Evolutionary conservation across 2,329 filamentous ascomycete genomes (phyloP).

Genomic region (Alternaria hordeiaustralica): DNA sequence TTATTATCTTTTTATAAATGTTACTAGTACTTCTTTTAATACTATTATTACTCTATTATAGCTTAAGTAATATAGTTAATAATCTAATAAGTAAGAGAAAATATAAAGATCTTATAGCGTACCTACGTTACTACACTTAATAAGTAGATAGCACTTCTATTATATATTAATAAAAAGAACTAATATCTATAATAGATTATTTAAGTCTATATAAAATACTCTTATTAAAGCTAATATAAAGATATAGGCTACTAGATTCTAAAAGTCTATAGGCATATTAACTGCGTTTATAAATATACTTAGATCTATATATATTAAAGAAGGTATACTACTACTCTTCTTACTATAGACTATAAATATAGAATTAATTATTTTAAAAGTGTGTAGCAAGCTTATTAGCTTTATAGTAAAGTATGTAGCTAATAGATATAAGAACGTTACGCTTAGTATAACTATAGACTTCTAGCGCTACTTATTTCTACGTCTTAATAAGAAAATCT

Average conservation of each 20-base stretch:
- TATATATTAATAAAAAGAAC: background rate
- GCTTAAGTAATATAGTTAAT: too few relatives aligned
- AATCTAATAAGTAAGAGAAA: too few relatives aligned
- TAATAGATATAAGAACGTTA: background rate
- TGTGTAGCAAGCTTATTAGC: background rate
- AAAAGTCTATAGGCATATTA: background rate
- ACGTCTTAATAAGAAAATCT: background rate
- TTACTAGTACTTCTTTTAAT: too few relatives aligned
- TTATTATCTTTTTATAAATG: too few relatives aligned
- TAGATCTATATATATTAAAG: background rate
- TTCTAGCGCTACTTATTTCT: conserved; percentile 5
- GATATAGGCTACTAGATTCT: background rate
- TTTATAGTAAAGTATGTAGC: background rate
- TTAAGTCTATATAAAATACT: background rate
- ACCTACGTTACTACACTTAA: background rate
- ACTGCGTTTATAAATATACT: background rate
- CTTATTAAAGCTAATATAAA: background rate
- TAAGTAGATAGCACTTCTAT: too few relatives aligned
- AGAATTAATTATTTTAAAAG: background rate
- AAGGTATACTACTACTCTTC: background rate
- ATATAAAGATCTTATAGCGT: too few relatives aligned
- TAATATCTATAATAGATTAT: background rate
- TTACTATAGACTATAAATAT: background rate
- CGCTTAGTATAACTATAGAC: conserved; percentile 3
- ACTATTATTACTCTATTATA: too few relatives aligned